Base-by-base conservation (phyloP, 768 basidiomycete genomes). In the Crassisporium funariophilum region DNA sequence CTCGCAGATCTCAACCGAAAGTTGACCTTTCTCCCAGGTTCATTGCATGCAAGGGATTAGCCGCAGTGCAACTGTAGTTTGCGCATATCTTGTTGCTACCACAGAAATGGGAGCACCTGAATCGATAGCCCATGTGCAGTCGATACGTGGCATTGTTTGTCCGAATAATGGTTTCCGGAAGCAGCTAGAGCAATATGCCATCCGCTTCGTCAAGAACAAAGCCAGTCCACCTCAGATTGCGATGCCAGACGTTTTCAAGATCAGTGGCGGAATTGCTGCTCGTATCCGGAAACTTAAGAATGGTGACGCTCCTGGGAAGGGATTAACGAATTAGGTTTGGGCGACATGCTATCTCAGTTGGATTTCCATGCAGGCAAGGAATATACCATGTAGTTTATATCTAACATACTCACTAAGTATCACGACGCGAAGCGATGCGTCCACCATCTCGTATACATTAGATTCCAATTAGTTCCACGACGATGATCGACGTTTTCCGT, bases 11-110 rank as follows among this genome's bases (percentile, higher is more conserved):
- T 24, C 35, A 35, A 15, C 41, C 17, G 12, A 15, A 29, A 31
- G 10, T 31, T 10, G 5, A n/a, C n/a, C 29, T n/a, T 47, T 13
- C 11, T 44, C 22, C 5, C 54, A 89, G 86, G 85, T 91, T 10
- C 89, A 91, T 62, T 91, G 89, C 61, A 64, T 82, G 31, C 81
- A 83, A 64, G 89, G 89, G 33, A 76, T 89, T 47, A 87, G 85
- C 55, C 77, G 89, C 17, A 87, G 85, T 34, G 77, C 88, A 1
- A 88, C 86, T 4, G 77, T 89, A 20, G 81, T 90, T 3, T 83
- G 84, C 51, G 89, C 86, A 43, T 91, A 88, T 65, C 69, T 86
- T 34, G 65, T 84, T 15, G 75, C 77, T 13, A 74, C 77, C 8
- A 75, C 69, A 20, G 66, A 70, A 13, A 82, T 86, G 79, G 61